Percentiles rank a stretch among this genome's conserved stretches.
phyloP scores from a whole-genome alignment of 805 yeast genomes.

The Debaryomyces maramus region DNA sequence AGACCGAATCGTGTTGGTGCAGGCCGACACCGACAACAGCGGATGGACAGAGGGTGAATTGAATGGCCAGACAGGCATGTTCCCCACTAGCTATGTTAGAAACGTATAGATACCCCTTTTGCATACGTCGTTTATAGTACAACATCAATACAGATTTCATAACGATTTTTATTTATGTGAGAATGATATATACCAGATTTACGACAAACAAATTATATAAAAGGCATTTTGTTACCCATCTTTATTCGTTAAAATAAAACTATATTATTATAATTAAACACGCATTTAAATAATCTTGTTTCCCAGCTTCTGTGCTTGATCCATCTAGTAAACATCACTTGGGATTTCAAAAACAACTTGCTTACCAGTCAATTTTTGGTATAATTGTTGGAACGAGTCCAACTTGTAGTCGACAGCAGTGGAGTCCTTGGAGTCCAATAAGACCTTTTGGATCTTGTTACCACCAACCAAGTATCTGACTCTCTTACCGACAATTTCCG shows the following conservation, averaged over 20 bases:
- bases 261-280: not conserved
- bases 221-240: constrained; percentile 4
- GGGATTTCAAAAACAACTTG: constrained; percentile 96
- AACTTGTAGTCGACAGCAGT: constrained; percentile 97
- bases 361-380: constrained; percentile 98
- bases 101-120: constrained; percentile 20
- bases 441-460: constrained; percentile 95
- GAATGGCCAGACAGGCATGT: constrained; percentile 29
- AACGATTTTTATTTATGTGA: constrained; percentile 12
- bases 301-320: constrained; percentile 4
- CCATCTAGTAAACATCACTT: constrained; percentile 43
- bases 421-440: constrained; percentile 97
- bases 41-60: constrained; percentile 97
- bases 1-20: constrained; percentile 65
- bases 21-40: constrained; percentile 60
- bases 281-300: constrained; percentile 2
- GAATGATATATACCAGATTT: constrained; percentile 12
- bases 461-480: constrained; percentile 99
- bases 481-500: constrained; percentile 99
- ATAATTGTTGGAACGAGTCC: constrained; percentile 98
- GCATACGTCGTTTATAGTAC: not conserved
- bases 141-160: constrained; percentile 7
- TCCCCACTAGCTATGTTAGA: constrained; percentile 73
- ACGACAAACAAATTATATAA: constrained; percentile 7
- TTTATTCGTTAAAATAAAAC: constrained; percentile 1